Conservation (phyloP, 208 protist species). For the Leishmania tropica region DNA sequence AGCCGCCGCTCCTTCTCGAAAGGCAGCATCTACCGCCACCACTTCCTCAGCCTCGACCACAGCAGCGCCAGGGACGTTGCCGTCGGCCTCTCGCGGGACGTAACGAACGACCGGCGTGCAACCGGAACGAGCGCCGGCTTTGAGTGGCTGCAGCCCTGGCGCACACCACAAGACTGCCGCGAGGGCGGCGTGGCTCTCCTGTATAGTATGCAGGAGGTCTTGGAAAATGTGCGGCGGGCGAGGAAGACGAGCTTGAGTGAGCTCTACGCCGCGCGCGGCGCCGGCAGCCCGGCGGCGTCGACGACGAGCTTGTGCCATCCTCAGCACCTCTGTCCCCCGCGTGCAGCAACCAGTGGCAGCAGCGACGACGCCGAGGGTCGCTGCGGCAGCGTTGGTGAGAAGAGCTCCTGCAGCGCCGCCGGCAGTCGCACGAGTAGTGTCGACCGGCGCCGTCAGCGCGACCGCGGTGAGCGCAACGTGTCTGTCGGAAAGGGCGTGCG, state of each 20-base stretch:
- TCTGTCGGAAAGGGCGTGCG: background rate
- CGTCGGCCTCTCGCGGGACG: background rate
- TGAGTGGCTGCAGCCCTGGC: slow-evolving; percentile 57
- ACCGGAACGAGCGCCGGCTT: background rate
- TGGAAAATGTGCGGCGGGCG: slow-evolving; percentile 34
- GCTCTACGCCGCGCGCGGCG: slow-evolving; percentile 19
- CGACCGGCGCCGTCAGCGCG: background rate
- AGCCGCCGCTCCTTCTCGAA: background rate
- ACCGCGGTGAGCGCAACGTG: background rate
- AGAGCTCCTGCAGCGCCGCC: background rate
- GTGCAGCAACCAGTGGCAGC: background rate
- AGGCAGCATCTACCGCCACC: background rate
- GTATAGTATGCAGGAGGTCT: slow-evolving; percentile 39
- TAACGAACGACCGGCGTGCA: background rate
- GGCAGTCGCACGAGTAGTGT: slow-evolving; percentile 5
- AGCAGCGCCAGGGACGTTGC: background rate
- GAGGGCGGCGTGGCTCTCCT: slow-evolving; percentile 47
- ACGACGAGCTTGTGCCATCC: background rate
- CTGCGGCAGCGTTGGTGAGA: background rate
- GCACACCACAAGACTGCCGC: slow-evolving; percentile 39
- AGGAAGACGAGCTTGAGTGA: slow-evolving; percentile 33
- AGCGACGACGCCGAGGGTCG: background rate
- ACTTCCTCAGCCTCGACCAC: background rate
- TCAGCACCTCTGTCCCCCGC: background rate
- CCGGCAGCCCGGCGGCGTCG: background rate